These are phyloP conservation scores for Morella rubra DNA, from an alignment of 306 rosid species.

Conservation along the genomic window DNA sequence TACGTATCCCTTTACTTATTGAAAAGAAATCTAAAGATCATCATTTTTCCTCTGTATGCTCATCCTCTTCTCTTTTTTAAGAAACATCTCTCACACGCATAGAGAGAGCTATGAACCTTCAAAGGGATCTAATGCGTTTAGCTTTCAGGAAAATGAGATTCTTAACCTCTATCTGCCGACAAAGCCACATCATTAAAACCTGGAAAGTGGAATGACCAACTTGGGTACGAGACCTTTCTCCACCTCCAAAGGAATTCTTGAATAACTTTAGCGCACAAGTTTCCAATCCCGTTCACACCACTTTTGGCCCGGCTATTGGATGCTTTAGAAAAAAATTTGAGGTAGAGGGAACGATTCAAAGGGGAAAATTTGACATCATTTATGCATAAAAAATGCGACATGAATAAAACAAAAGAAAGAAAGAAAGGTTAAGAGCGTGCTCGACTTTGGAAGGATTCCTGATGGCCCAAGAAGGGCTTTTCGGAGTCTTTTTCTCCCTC, in stretches of 20 bases:
- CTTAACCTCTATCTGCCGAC: conserved; percentile 32
- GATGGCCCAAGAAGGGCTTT: conserved; percentile 31
- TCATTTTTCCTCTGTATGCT: too few relatives aligned
- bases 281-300: conserved; percentile 44
- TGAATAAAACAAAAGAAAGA: not conserved
- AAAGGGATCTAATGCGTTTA: not conserved
- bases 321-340: conserved; percentile 20
- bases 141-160: conserved; percentile 30
- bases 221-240: conserved; percentile 32
- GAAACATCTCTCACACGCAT: too few relatives aligned
- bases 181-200: conserved; percentile 37
- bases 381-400: not conserved
- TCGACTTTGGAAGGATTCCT: conserved; percentile 21
- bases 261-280: conserved; percentile 31
- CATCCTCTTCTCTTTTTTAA: too few relatives aligned
- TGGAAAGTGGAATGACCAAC: conserved; percentile 37
- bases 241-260: conserved; percentile 34
- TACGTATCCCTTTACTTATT: not conserved
- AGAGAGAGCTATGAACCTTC: conserved; percentile 1
- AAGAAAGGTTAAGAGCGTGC: not conserved
- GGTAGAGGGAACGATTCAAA: conserved; percentile 29
- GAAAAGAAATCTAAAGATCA: not conserved
- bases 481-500: conserved; percentile 9
- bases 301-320: conserved; percentile 35
- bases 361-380: conserved; percentile 17